Percentiles rank a stretch among this genome's conserved stretches.
These are phyloP conservation scores for Fusarium armeniacum DNA, from an alignment of 2,329 filamentous ascomycete genomes.

Conservation along the genomic window DNA sequence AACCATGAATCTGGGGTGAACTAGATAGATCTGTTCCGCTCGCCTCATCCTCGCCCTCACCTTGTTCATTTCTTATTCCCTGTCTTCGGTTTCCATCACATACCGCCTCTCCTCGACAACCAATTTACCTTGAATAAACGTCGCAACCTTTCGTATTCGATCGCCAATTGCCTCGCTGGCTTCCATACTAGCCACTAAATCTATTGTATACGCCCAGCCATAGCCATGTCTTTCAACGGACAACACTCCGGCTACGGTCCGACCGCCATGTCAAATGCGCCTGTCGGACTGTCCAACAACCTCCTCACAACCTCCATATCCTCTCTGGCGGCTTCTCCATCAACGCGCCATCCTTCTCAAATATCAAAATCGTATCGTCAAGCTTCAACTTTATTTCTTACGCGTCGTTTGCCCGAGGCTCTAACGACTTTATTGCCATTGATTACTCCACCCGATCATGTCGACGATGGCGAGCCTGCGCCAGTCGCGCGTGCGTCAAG, in stretches of 20 bases:
- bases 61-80: slow-evolving; percentile 10
- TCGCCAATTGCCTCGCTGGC: slow-evolving; percentile 17
- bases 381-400: slow-evolving; percentile 93
- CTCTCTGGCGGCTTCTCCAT: slow-evolving; percentile 73
- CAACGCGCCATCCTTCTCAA: slow-evolving; percentile 74
- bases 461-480: slow-evolving; percentile 69
- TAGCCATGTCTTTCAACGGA: slow-evolving; percentile 61
- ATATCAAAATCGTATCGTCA: slow-evolving; percentile 95
- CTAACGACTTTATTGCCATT: slow-evolving; percentile 87
- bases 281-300: slow-evolving; percentile 63
- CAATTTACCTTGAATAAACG: slow-evolving; percentile 17
- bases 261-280: slow-evolving; percentile 54
- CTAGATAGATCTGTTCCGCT: slow-evolving; percentile 30
- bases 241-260: slow-evolving; percentile 62
- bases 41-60: slow-evolving; percentile 10
- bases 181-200: slow-evolving; percentile 15
- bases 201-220: slow-evolving; percentile 14
- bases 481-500: slow-evolving; percentile 85
- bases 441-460: slow-evolving; percentile 72
- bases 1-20: slow-evolving; percentile 45
- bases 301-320: slow-evolving; percentile 76
- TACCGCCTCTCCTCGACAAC: slow-evolving; percentile 32
- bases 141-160: slow-evolving; percentile 37
- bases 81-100: slow-evolving; percentile 19
- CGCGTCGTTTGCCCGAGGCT: slow-evolving; percentile 91